Conservation (phyloP, 768 basidiomycete genomes). For the Ramaria rubella region DNA sequence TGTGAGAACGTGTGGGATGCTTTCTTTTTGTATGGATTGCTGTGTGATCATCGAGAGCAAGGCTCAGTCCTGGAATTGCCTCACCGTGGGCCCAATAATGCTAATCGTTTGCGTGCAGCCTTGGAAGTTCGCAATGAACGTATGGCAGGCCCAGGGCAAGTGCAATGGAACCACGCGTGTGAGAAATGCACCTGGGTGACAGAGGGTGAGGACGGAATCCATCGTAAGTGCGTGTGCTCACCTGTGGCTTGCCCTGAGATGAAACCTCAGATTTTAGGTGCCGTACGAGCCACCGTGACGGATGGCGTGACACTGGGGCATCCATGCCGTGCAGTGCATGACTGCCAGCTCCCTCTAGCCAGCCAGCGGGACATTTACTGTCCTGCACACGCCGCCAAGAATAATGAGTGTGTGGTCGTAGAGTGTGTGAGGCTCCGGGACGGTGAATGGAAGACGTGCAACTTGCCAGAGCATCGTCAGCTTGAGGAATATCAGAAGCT, state of each 20-base stretch:
- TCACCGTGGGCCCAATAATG: neutral
- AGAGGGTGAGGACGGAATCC: neutral
- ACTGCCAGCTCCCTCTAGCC: slow-evolving; percentile 14
- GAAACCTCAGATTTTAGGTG: no score
- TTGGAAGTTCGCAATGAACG: neutral
- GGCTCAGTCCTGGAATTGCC: neutral
- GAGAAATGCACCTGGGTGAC: neutral
- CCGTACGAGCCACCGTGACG: no score
- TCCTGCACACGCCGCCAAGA: neutral
- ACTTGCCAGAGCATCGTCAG: neutral
- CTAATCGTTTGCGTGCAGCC: neutral
- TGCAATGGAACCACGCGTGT: slow-evolving; percentile 1
- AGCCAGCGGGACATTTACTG: slow-evolving; percentile 15
- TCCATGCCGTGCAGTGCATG: slow-evolving; percentile 19
- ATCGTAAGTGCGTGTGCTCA: neutral
- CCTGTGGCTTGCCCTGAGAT: neutral
- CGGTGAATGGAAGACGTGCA: neutral
- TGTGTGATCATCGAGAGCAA: neutral
- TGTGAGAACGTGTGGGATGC: slow-evolving; percentile 9
- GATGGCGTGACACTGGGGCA: no score
- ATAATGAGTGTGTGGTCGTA: neutral
- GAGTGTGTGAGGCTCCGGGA: slow-evolving; percentile 2
- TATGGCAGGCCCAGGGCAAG: slow-evolving; percentile 5
- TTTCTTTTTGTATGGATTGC: slow-evolving; percentile 4
- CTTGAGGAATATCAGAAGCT: slow-evolving; percentile 1